phyloP scores from a whole-genome alignment of 139 green algal genomes.

The Monoraphidium neglectum region DNA sequence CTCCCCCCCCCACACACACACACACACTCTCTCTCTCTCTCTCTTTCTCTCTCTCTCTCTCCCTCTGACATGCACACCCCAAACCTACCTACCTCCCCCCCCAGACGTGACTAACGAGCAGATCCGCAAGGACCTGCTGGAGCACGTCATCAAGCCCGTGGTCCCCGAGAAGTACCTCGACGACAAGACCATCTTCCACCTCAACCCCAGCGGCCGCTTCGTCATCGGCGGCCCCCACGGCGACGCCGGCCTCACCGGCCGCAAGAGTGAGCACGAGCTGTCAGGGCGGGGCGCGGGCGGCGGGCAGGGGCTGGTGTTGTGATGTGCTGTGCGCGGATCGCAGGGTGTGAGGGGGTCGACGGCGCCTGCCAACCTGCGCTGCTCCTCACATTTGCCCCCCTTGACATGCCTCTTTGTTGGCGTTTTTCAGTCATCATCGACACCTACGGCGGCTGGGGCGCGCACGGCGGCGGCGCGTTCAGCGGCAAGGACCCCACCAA shows the following conservation, averaged over 20 bases:
- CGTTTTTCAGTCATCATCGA: conserved; percentile 99
- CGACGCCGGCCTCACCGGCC: conserved; percentile 96
- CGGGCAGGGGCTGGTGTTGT: too few species aligned
- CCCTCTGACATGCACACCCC: too few species aligned
- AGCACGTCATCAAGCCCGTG: conserved; percentile 99
- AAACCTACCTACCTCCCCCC: not conserved
- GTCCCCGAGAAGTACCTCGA: conserved; percentile 97
- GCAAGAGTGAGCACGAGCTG: too few species aligned
- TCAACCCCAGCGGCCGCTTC: conserved; percentile 98
- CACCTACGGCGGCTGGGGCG: conserved; percentile 99
- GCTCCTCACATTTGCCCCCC: too few species aligned
- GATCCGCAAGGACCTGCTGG: conserved; percentile 93
- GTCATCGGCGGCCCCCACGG: conserved; percentile 98
- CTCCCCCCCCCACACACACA: too few species aligned
- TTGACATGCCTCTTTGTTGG: too few species aligned
- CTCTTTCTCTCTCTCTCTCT: too few species aligned
- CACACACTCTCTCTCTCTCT: too few species aligned
- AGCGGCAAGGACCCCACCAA: conserved; percentile 93
- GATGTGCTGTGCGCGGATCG: too few species aligned
- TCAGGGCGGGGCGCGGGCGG: too few species aligned
- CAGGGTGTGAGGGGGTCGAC: too few species aligned
- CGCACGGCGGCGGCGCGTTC: conserved; percentile 98
- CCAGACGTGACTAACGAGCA: conserved; percentile 96
- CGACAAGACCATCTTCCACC: conserved; percentile 99
- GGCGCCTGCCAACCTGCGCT: too few species aligned